A percentile compares a stretch with the other conserved stretches of the same genome.
Evolutionary conservation across 768 basidiomycete species (phyloP).

Genomic region (Ephemerocybe angulata): DNA sequence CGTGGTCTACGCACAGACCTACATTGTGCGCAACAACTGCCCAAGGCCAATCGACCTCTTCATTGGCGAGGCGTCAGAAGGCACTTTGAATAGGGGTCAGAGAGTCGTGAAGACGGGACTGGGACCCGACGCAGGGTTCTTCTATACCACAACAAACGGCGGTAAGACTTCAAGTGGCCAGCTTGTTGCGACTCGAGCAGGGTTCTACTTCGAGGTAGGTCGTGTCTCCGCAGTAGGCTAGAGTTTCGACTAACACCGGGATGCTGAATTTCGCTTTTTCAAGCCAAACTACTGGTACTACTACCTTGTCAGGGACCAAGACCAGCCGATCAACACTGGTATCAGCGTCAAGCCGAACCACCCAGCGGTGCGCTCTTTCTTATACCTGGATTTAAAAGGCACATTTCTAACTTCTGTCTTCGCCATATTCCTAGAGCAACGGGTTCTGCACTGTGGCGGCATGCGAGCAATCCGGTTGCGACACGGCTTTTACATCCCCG

Average conservation of each 20-base stretch:
- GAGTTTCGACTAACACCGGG: background rate
- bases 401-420: background rate
- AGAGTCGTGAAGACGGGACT: conserved; percentile 1
- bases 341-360: conserved; percentile 6
- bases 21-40: conserved; percentile 2
- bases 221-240: background rate
- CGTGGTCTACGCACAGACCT: background rate
- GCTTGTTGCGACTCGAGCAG: conserved; percentile 6
- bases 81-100: background rate
- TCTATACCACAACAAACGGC: conserved; percentile 4
- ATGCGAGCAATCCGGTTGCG: background rate
- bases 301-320: conserved; percentile 2
- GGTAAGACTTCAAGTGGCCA: background rate
- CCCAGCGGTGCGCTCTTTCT: background rate
- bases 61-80: background rate
- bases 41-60: conserved; percentile 3
- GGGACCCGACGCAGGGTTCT: background rate
- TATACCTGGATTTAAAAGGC: background rate
- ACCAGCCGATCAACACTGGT: conserved; percentile 5
- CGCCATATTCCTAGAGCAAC: background rate
- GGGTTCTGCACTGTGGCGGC: conserved; percentile 4
- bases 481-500: background rate
- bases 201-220: conserved; percentile 4
- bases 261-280: background rate
- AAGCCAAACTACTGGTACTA: conserved; percentile 9